phyloP scores from a whole-genome alignment of 2,329 filamentous ascomycete genomes.

The Venturia asperata region DNA sequence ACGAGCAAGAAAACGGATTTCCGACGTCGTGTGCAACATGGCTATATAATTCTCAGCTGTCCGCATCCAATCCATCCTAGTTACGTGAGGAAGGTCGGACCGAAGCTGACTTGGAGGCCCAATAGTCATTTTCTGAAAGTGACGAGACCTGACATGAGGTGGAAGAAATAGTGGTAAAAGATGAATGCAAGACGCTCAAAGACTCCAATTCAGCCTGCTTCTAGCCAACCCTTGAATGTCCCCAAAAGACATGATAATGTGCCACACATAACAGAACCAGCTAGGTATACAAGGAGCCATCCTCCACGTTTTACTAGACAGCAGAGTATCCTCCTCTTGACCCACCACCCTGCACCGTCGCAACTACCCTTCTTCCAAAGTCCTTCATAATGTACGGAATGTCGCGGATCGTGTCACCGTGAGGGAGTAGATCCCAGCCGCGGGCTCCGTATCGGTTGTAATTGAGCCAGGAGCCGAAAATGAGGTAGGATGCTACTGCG shows the following conservation, averaged over 20 bases:
- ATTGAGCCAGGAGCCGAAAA: conserved; percentile 98
- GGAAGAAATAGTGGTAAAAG: not conserved
- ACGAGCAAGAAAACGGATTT: not conserved
- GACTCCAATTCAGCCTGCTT: conserved; percentile 9
- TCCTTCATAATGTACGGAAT: conserved; percentile 89
- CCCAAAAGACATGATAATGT: not conserved
- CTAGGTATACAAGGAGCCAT: not conserved
- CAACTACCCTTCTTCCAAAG: conserved; percentile 70
- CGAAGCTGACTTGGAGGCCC: not conserved
- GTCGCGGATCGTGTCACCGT: conserved; percentile 86
- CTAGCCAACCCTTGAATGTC: not conserved
- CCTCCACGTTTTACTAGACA: conserved; percentile 50
- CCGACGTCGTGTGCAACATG: not conserved
- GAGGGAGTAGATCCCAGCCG: conserved; percentile 90
- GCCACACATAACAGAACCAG: not conserved
- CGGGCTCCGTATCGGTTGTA: conserved; percentile 94
- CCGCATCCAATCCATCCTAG: not conserved
- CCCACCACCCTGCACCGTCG: conserved; percentile 75
- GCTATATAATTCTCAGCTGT: not conserved
- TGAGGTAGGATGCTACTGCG: conserved; percentile 78
- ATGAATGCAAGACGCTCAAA: conserved; percentile 9
- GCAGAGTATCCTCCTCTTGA: conserved; percentile 90
- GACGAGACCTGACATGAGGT: not conserved
- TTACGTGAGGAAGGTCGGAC: not conserved
- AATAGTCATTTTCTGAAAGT: not conserved